Percentiles rank a stretch among this genome's conserved stretches.
Evolutionary conservation across 2,329 filamentous ascomycete species (phyloP).

Genomic region (Pseudogymnoascus sp.): DNA sequence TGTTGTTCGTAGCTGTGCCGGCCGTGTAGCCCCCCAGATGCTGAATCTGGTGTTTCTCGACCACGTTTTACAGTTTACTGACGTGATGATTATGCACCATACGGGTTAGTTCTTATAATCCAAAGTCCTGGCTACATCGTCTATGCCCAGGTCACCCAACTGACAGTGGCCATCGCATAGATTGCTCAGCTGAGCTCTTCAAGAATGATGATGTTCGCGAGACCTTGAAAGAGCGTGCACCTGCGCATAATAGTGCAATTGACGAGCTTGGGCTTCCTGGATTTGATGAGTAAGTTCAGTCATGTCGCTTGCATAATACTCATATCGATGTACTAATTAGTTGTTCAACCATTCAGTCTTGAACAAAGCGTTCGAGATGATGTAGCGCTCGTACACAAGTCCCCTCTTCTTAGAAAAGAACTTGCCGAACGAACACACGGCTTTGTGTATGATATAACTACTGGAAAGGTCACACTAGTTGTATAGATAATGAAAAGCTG

Average conservation of each 20-base stretch:
- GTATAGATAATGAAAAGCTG: neutral
- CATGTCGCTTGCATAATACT: neutral
- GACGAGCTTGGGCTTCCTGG: slow-evolving; percentile 23
- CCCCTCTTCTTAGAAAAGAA: slow-evolving; percentile 21
- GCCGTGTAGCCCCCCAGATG: slow-evolving; percentile 19
- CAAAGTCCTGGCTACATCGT: neutral
- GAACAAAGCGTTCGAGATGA: slow-evolving; percentile 23
- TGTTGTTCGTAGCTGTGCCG: slow-evolving; percentile 20
- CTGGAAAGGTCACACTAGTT: slow-evolving; percentile 17
- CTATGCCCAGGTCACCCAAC: neutral
- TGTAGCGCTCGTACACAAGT: slow-evolving; percentile 18
- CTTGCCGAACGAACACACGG: slow-evolving; percentile 17
- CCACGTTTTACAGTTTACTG: slow-evolving; percentile 15
- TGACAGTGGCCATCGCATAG: slow-evolving; percentile 8
- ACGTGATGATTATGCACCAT: slow-evolving; percentile 26
- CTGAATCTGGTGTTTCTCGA: slow-evolving; percentile 22
- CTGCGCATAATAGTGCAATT: slow-evolving; percentile 17
- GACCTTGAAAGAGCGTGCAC: slow-evolving; percentile 17
- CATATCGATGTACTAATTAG: neutral
- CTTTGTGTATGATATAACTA: slow-evolving; percentile 24
- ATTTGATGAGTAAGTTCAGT: slow-evolving; percentile 20
- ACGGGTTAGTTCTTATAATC: slow-evolving; percentile 17
- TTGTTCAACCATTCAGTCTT: slow-evolving; percentile 13
- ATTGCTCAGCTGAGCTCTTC: slow-evolving; percentile 22
- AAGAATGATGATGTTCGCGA: slow-evolving; percentile 18